Evolutionary conservation across 2,329 filamentous ascomycete genomes (phyloP).

Genomic region (Epichloe sibirici): DNA sequence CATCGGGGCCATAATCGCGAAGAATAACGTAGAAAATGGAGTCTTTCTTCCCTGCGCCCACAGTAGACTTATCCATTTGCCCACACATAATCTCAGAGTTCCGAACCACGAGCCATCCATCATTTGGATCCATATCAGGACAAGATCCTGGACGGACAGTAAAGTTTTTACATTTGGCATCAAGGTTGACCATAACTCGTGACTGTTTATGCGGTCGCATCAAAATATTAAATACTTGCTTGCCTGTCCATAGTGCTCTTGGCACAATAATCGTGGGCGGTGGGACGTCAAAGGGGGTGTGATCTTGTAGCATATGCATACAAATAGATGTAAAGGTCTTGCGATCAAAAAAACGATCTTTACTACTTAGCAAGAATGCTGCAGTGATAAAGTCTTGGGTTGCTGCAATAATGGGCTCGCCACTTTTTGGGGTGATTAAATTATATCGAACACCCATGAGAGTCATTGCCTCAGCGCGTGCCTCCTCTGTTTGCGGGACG

Average conservation of each 20-base stretch:
- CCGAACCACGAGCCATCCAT: conserved; percentile 82
- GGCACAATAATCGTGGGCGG: conserved; percentile 81
- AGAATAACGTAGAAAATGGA: conserved; percentile 96
- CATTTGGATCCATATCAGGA: conserved; percentile 70
- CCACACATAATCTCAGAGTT: conserved; percentile 98
- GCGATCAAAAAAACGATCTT: conserved; percentile 85
- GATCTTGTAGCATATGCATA: conserved; percentile 82
- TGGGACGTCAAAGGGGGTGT: conserved; percentile 69
- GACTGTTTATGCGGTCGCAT: conserved; percentile 81
- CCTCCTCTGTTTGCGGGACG: conserved; percentile 95
- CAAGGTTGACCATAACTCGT: conserved; percentile 76
- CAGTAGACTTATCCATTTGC: conserved; percentile 92
- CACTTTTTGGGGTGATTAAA: conserved; percentile 89
- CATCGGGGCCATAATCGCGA: conserved; percentile 83
- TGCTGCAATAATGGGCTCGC: conserved; percentile 95
- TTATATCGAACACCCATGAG: conserved; percentile 98
- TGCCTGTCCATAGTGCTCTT: conserved; percentile 84
- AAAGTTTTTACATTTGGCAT: conserved; percentile 81
- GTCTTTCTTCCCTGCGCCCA: conserved; percentile 96
- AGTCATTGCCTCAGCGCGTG: conserved; percentile 85
- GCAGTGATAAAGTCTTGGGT: conserved; percentile 99
- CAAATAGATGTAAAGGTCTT: conserved; percentile 82
- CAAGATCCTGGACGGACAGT: conserved; percentile 42
- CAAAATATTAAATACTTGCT: conserved; percentile 87
- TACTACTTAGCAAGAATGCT: conserved; percentile 79